Evolutionary conservation across 169 alveolate species (phyloP), one percentile per base, ranked within the genome.

Genomic region (Toxoplasma gondii): DNA sequence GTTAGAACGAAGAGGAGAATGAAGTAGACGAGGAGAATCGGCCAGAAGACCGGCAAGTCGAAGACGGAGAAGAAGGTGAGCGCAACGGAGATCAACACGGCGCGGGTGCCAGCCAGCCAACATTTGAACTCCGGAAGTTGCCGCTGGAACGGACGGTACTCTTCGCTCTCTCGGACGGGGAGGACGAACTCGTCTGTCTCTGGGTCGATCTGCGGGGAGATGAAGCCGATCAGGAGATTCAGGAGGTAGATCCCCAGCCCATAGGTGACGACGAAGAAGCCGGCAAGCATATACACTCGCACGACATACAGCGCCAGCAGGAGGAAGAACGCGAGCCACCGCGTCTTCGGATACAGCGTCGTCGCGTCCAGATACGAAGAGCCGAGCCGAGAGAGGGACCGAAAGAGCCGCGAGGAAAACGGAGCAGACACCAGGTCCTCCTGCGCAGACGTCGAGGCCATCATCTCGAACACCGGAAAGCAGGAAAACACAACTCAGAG

Each of bases 31-130:
- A 98, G 96, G 34, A 97, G 97, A 90, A 98, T 95, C 38, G 99
- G 99, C 99, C 99, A 98, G 95, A 97, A 98, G 36, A 98, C 98
- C 9, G 98, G 98, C 83, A 97, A 49, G 90, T 97, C 98, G 93
- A 97, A 96, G 82, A 96, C 78, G 67, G 96, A 94, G 91, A 94
- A 96, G 87, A 90, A 95, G 69, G 97, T 97, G 95, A 96, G 70
- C 31, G 88, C 29, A 78, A 96, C 92, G 69, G 97, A 93, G 39
- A 95, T 86, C 27, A 96, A 86, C 44, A 96, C 95, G 49, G 97
- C 98, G 49, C 94, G 95, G 84, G 93, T 88, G 80, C 97, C 97
- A 29, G 92, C 64, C n/a, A 41, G 82, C 99, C 99, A 98, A 64
- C 96, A 97, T 34, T 96, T 93, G 92, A 96, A 98, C 96, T 98